A percentile compares a stretch with the other conserved stretches of the same genome.
These are phyloP conservation scores for Phaeosphaeriaceae sp. DNA, from an alignment of 2,329 filamentous ascomycete genomes.

Conservation along the genomic window DNA sequence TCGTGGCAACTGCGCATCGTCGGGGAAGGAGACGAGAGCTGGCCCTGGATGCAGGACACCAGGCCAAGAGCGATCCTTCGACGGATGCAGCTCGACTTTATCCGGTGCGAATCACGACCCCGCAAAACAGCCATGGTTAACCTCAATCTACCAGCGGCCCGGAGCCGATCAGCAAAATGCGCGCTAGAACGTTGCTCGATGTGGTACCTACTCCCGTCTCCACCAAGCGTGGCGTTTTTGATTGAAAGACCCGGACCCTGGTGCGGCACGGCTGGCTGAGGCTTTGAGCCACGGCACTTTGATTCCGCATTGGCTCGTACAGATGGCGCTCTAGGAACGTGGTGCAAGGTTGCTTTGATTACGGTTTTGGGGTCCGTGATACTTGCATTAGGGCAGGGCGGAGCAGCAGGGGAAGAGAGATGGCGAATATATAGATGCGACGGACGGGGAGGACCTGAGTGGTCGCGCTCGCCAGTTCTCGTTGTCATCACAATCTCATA, in stretches of 20 bases:
- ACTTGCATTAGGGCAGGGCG: neutral
- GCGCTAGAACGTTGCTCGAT: neutral
- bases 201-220: neutral
- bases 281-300: neutral
- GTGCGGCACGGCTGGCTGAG: neutral
- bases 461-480: neutral
- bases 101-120: conserved; percentile 7
- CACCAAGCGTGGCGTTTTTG: neutral
- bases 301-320: neutral
- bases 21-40: neutral
- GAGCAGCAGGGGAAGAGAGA: neutral
- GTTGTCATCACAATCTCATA: neutral
- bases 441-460: neutral
- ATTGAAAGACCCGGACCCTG: neutral
- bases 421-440: neutral
- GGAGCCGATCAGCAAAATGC: conserved; percentile 1
- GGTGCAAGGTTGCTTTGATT: neutral
- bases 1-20: neutral
- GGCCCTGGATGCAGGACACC: neutral
- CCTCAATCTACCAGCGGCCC: neutral
- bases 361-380: neutral
- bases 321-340: neutral
- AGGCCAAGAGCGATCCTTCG: neutral
- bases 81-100: neutral
- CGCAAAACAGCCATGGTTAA: conserved; percentile 1